phyloP scores from a whole-genome alignment of 2,329 filamentous ascomycete genomes.

The Trichophyton verrucosum region DNA sequence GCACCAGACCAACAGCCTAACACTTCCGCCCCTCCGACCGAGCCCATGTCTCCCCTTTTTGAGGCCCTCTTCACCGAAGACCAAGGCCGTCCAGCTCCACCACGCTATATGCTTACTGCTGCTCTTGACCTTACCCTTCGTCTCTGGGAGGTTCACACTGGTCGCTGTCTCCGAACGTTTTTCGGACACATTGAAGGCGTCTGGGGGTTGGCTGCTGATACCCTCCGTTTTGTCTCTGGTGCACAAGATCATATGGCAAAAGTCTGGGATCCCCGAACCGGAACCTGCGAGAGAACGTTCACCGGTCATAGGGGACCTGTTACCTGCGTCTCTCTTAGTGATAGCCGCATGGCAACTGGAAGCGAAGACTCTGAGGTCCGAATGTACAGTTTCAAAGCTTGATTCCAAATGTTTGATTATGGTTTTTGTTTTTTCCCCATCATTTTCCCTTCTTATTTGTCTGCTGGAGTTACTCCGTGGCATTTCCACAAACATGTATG shows the following conservation, averaged over 20 bases:
- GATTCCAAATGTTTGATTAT: neutral
- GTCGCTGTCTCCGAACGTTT: constrained; percentile 76
- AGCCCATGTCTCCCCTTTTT: constrained; percentile 16
- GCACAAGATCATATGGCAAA: constrained; percentile 93
- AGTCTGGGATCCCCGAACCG: constrained; percentile 84
- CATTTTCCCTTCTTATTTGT: neutral
- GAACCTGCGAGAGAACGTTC: constrained; percentile 84
- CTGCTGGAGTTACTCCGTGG: neutral
- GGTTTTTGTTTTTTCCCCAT: neutral
- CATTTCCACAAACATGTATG: neutral
- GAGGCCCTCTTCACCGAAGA: constrained; percentile 43
- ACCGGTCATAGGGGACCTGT: constrained; percentile 83
- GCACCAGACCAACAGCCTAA: constrained; percentile 9
- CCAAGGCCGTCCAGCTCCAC: constrained; percentile 58
- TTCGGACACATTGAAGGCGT: constrained; percentile 95
- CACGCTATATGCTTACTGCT: constrained; percentile 84
- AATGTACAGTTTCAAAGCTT: constrained; percentile 38
- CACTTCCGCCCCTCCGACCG: constrained; percentile 12
- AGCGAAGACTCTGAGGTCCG: constrained; percentile 88
- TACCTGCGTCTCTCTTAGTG: constrained; percentile 83
- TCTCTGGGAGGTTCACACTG: constrained; percentile 77
- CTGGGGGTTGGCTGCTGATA: constrained; percentile 85
- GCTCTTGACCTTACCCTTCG: constrained; percentile 84
- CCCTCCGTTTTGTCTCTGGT: constrained; percentile 73
- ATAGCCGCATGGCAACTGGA: constrained; percentile 77